Evolutionary conservation across 164 flowering plant genomes (phyloP), one percentile per base, ranked within the genome.

Genomic region (Annona cherimola): DNA sequence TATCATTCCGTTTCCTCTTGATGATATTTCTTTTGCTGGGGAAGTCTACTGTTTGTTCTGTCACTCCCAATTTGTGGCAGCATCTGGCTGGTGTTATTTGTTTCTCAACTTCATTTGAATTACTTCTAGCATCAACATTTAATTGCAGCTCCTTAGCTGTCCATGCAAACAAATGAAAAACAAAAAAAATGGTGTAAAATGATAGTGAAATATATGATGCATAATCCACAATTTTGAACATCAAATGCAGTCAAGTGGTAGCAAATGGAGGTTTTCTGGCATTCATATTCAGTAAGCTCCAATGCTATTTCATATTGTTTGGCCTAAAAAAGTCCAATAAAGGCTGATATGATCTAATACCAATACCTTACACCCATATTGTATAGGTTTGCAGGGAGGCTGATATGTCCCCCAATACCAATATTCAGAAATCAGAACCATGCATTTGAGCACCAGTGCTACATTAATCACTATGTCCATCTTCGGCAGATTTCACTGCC

Each of bases 1-100:
- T 61, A 57, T 82, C 79, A 2, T 65, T 76, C 7, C 42, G 6
- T 69, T 85, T 84, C 71, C 84, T 75, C 73, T 69, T 91, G 81
- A 72, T 86, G 84, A 90, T 89, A 8, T 91, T 91, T 66, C 90
- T 92, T 78, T 89, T 88, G 75, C 82, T 64, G 4, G 89, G 90
- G 69, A 76, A 61, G 20, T 50, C 63, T 65, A 12, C 63, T 63
- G 7, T 69, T 61, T 71, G 78, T 19, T n/a, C 64, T 26, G 44
- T 35, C 1, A 59, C 64, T 39, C 40, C 70, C 46, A 61, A 67
- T 39, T 59, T 66, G 26, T 39, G 66, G 42, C 57, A 50, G 57
- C 57, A 45, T 61, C 81, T 50, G 1, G 42, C 43, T 11, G 82
- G 76, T 4, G 55, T 50, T 16, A 79, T 62, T 61, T 90, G 67